phyloP scores from a whole-genome alignment of 257 asterid species.

The Apocynum venetum region DNA sequence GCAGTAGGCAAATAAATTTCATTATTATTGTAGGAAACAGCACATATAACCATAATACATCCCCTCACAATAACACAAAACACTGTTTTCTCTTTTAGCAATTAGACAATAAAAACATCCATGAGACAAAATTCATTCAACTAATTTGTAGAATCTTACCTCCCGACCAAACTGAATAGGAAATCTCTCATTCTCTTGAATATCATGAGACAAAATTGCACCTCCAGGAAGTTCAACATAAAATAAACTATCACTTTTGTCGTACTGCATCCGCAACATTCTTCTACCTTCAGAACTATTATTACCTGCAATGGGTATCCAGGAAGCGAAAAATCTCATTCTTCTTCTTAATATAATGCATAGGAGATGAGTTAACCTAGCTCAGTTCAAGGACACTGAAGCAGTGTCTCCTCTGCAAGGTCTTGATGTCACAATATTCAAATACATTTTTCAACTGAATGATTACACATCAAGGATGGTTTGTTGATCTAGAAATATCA shows the following conservation, averaged over 20 bases:
- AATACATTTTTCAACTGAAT: background rate
- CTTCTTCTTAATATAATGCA: background rate
- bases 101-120: background rate
- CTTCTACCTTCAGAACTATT: constrained; percentile 49
- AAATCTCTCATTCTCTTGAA: constrained; percentile 77
- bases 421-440: background rate
- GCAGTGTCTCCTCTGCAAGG: background rate
- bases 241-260: constrained; percentile 62
- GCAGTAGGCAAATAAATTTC: background rate
- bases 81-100: background rate
- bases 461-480: background rate
- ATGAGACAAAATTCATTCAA: background rate
- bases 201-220: constrained; percentile 55
- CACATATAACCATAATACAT: background rate
- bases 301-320: constrained; percentile 44
- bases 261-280: constrained; percentile 47
- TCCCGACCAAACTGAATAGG: constrained; percentile 96
- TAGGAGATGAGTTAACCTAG: background rate
- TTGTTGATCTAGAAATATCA: background rate
- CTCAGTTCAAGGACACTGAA: background rate
- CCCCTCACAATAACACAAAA: background rate
- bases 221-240: constrained; percentile 93
- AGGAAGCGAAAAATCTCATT: background rate
- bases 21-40: background rate
- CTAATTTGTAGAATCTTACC: constrained; percentile 37